phyloP scores from a whole-genome alignment of 768 basidiomycete genomes.

The Xerocomellus intermedius region DNA sequence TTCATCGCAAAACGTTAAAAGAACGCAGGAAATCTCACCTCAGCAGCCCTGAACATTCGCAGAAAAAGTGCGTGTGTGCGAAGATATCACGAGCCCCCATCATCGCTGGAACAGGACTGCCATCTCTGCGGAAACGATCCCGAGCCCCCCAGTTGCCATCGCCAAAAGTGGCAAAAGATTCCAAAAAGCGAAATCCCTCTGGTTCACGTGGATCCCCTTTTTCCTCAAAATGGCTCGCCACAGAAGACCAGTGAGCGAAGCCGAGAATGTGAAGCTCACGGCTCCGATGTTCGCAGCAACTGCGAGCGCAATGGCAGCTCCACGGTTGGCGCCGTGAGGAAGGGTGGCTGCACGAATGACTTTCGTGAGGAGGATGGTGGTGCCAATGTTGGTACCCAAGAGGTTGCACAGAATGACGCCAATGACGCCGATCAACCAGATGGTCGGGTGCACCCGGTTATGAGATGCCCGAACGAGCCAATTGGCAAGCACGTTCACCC shows the following conservation, averaged over 20 bases:
- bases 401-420: slow-evolving; percentile 78
- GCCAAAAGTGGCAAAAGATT: slow-evolving; percentile 63
- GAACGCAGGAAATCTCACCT: no score
- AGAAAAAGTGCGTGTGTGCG: background rate
- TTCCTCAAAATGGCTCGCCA: slow-evolving; percentile 76
- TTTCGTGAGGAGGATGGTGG: slow-evolving; percentile 85
- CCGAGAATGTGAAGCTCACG: slow-evolving; percentile 85
- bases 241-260: slow-evolving; percentile 84
- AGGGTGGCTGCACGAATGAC: slow-evolving; percentile 53
- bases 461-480: slow-evolving; percentile 56
- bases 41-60: no score
- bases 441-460: slow-evolving; percentile 44
- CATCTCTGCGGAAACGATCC: slow-evolving; percentile 77
- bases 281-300: slow-evolving; percentile 90
- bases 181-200: slow-evolving; percentile 67
- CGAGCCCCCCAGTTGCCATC: slow-evolving; percentile 66
- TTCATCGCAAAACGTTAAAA: no score
- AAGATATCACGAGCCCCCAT: background rate
- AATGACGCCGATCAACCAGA: slow-evolving; percentile 70
- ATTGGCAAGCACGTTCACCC: slow-evolving; percentile 45
- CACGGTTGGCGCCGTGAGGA: slow-evolving; percentile 33
- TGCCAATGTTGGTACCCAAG: slow-evolving; percentile 88
- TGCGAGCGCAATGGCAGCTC: slow-evolving; percentile 72
- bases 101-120: slow-evolving; percentile 42
- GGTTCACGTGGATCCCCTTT: slow-evolving; percentile 65